phyloP scores from a whole-genome alignment of 2,329 filamentous ascomycete species.

The Pseudogymnoascus sp. region DNA sequence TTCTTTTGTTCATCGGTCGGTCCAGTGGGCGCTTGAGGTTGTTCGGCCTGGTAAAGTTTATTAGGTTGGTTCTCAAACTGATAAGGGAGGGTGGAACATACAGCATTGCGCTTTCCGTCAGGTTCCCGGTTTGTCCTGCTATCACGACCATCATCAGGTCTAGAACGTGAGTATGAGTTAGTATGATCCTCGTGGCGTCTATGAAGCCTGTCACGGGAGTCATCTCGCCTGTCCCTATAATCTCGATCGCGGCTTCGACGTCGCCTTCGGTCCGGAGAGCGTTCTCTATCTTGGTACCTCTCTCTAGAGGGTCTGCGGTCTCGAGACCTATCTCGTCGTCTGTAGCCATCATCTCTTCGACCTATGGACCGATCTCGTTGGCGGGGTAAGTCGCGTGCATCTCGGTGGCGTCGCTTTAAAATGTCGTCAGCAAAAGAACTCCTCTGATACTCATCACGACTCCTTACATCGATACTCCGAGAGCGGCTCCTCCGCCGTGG shows the following conservation, averaged over 20 bases:
- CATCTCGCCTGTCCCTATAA: constrained; percentile 63
- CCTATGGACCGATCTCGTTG: constrained; percentile 65
- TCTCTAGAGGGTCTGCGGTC: constrained; percentile 58
- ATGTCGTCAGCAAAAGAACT: constrained; percentile 34
- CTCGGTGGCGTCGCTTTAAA: constrained; percentile 51
- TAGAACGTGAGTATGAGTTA: constrained; percentile 61
- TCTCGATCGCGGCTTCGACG: constrained; percentile 63
- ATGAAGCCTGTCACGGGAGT: constrained; percentile 59
- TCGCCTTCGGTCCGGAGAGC: constrained; percentile 50
- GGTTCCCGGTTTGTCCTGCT: constrained; percentile 43
- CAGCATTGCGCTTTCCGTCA: constrained; percentile 48
- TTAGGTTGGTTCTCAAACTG: constrained; percentile 14
- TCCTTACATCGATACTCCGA: constrained; percentile 55
- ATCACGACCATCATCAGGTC: constrained; percentile 58
- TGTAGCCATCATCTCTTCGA: constrained; percentile 57
- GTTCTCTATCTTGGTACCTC: constrained; percentile 48
- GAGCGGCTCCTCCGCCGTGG: constrained; percentile 52
- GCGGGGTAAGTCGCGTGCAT: constrained; percentile 50
- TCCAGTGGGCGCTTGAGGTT: constrained; percentile 41
- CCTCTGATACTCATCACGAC: constrained; percentile 16
- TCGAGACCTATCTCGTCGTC: constrained; percentile 53
- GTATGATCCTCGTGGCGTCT: constrained; percentile 62
- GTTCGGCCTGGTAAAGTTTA: constrained; percentile 40
- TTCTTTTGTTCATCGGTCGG: constrained; percentile 69
- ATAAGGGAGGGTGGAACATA: constrained; percentile 33